Conservation (phyloP, 352 stramenopile genomes). For the Phytophthora constricta region DNA sequence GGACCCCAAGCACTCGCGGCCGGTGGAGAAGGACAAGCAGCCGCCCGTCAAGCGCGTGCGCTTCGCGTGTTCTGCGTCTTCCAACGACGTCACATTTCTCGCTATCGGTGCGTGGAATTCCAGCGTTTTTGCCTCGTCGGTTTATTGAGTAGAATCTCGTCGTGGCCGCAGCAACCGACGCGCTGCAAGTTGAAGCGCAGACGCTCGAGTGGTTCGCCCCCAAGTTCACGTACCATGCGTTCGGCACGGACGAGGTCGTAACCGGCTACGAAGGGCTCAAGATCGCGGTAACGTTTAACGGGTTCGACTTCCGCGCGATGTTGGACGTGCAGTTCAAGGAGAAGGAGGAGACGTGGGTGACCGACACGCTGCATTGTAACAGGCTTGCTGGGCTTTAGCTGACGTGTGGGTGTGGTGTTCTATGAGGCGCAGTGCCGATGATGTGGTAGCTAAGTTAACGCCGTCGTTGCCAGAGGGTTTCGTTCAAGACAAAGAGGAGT, state of each 20-base stretch:
- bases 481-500: slow-evolving; percentile 49
- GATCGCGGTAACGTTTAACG: slow-evolving; percentile 68
- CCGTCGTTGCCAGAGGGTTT: slow-evolving; percentile 53
- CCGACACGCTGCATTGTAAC: too few species aligned
- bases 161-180: slow-evolving; percentile 42
- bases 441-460: slow-evolving; percentile 58
- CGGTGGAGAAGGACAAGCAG: slow-evolving; percentile 2
- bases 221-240: slow-evolving; percentile 85
- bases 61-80: slow-evolving; percentile 51
- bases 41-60: slow-evolving; percentile 64
- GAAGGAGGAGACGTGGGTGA: slow-evolving; percentile 53
- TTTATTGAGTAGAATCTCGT: slow-evolving; percentile 4
- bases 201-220: slow-evolving; percentile 61
- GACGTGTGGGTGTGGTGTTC: neutral
- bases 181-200: slow-evolving; percentile 48
- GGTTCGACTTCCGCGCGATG: slow-evolving; percentile 65
- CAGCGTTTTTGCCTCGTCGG: neutral
- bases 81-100: slow-evolving; percentile 63
- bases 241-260: slow-evolving; percentile 76
- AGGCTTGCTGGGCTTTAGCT: neutral
- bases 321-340: slow-evolving; percentile 63
- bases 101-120: slow-evolving; percentile 51
- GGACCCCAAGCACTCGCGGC: slow-evolving; percentile 5
- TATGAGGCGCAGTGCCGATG: slow-evolving; percentile 50
- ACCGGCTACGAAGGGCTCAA: slow-evolving; percentile 66